These are phyloP conservation scores for Aureobasidium sp. DNA, from an alignment of 2,329 filamentous ascomycete genomes.

Conservation along the genomic window DNA sequence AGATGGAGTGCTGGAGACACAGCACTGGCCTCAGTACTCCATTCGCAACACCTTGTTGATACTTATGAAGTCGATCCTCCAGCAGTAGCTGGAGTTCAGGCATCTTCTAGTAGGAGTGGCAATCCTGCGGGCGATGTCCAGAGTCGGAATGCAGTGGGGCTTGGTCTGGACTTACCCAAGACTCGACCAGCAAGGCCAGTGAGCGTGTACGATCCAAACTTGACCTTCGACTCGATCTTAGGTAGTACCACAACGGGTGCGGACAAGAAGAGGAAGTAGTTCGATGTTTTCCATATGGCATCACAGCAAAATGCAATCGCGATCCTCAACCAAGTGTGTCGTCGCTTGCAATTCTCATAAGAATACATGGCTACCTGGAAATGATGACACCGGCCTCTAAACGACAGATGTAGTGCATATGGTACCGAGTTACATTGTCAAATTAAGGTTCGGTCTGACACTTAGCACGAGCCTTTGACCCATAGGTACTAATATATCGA, in stretches of 20 bases:
- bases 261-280: neutral
- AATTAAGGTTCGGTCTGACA: slow-evolving; percentile 4
- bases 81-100: neutral
- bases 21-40: slow-evolving; percentile 24
- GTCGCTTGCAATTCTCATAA: neutral
- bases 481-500: neutral
- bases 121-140: slow-evolving; percentile 14
- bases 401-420: neutral
- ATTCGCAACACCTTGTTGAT: slow-evolving; percentile 20
- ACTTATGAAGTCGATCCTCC: slow-evolving; percentile 12
- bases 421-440: neutral
- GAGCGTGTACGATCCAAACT: slow-evolving; percentile 29
- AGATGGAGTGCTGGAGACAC: slow-evolving; percentile 47
- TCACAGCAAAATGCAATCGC: neutral
- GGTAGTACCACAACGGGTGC: slow-evolving; percentile 17
- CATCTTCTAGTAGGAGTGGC: slow-evolving; percentile 11
- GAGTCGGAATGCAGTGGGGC: slow-evolving; percentile 34
- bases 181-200: slow-evolving; percentile 20
- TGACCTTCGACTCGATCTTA: slow-evolving; percentile 44
- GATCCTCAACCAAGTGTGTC: neutral
- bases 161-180: slow-evolving; percentile 39
- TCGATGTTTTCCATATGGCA: neutral
- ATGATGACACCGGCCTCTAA: neutral
- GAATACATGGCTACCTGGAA: neutral
- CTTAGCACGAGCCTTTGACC: neutral